Conservation (phyloP, 108 stramenopile species). For the Pseudonitzschia multiseries region DNA sequence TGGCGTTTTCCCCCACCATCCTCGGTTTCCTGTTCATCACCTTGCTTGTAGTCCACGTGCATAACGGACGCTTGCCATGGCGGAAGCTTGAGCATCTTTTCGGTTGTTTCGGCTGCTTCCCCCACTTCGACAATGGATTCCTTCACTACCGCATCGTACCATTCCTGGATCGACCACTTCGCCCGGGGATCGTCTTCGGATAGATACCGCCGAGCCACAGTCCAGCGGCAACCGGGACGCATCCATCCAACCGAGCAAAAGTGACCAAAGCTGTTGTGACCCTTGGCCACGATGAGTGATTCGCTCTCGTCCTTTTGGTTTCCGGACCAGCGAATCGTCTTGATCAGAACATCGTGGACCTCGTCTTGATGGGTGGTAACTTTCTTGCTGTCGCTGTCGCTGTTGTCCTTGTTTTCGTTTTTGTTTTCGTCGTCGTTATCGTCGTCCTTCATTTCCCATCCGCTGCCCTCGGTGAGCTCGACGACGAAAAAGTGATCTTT, state of each 20-base stretch:
- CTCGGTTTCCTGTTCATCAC: background rate
- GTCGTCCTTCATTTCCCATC: conserved; percentile 45
- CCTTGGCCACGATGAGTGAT: conserved; percentile 52
- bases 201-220: conserved; percentile 62
- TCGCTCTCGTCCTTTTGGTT: conserved; percentile 48
- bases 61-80: conserved; percentile 59
- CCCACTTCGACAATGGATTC: conserved; percentile 27
- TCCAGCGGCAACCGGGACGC: conserved; percentile 59
- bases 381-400: background rate
- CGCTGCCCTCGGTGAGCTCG: conserved; percentile 39
- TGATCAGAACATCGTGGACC: conserved; percentile 44
- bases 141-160: conserved; percentile 42
- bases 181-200: conserved; percentile 44
- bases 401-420: background rate
- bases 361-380: conserved; percentile 36
- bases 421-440: background rate
- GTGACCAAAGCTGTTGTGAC: conserved; percentile 50
- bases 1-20: conserved; percentile 10
- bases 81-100: conserved; percentile 30
- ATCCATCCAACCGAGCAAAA: conserved; percentile 65
- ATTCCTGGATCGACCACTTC: conserved; percentile 54
- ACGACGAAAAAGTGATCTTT: conserved; percentile 17
- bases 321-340: conserved; percentile 53
- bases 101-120: conserved; percentile 6
- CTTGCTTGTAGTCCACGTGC: conserved; percentile 13